Evolutionary conservation across 1,139 yeast genomes (phyloP), one percentile per base, ranked within the genome.

Genomic region (Yamadazyma atmosphaerica): DNA sequence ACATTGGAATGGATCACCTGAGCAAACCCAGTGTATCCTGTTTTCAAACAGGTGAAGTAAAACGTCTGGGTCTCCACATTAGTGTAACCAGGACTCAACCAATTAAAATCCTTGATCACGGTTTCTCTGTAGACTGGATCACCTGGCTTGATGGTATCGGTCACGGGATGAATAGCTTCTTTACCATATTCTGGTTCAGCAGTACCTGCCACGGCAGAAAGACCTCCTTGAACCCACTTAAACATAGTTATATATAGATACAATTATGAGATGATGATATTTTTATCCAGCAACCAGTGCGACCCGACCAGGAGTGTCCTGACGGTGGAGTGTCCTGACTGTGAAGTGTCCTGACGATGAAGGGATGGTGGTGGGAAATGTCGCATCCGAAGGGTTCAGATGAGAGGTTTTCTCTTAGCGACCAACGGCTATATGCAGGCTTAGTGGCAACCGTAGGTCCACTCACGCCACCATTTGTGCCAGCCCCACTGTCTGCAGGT

Each of bases 131-230:
- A 60, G 17, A 58, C 51, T 2, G 39, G 32, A 15, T 24, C 72
- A 61, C 58, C 68, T 75, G 46, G 65, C 69, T 39, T 68, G 40
- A 84, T 79, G 37, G 83, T 68, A 32, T 75, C 80, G 32, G 85
- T 77, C 42, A 89, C 79, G n/a, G 97, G 78, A 55, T 84, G 90
- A 52, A 92, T 87, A 35, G 96, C 95, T 39, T 83, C 96, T 34
- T 83, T 77, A 38, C 98, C 98, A 56, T 92, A 92, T 58, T 86
- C 95, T 19, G 98, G 98, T 63, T 92, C 98, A 2, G 96, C 96
- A 13, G 95, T 80, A 37, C 98, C 98, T 6, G 97, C 94, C 33
- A 89, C 92, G 4, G 95, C 92, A 15, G 98, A 88, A 34, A 92
- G 78, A 40, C 95, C 79, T 44, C 90, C 85, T 72, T 85, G 92